Evolutionary conservation across 352 stramenopile species (phyloP).

Genomic region (Globisporangium rhizosaccharum): DNA sequence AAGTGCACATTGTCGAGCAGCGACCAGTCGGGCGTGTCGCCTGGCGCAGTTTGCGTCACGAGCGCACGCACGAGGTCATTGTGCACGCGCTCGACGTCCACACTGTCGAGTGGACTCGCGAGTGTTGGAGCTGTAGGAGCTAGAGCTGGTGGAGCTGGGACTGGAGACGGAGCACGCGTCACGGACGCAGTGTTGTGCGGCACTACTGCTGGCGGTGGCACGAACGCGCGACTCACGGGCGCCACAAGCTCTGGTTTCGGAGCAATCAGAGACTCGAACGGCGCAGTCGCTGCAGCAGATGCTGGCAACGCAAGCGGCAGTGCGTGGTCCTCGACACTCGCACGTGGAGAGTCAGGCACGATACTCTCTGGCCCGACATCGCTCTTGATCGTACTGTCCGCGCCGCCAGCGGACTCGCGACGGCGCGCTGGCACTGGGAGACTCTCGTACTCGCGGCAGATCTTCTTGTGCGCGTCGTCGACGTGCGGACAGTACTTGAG

Average conservation of each 20-base stretch:
- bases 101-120: neutral
- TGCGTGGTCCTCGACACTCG: neutral
- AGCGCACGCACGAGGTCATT: slow-evolving; percentile 29
- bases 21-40: neutral
- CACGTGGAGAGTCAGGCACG: no score
- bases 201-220: neutral
- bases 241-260: neutral
- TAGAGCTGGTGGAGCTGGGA: neutral
- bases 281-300: neutral
- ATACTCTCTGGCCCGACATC: no score
- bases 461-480: slow-evolving; percentile 36
- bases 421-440: slow-evolving; percentile 23
- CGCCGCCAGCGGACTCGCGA: neutral
- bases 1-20: slow-evolving; percentile 29
- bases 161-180: neutral
- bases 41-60: slow-evolving; percentile 4
- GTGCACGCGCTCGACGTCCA: slow-evolving; percentile 6
- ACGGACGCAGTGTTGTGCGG: neutral
- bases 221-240: no score
- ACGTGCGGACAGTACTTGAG: slow-evolving; percentile 31
- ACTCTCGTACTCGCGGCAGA: slow-evolving; percentile 38
- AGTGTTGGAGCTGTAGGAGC: neutral
- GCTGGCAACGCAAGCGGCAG: neutral
- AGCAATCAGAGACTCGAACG: neutral
- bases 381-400: neutral